phyloP scores from a whole-genome alignment of 2,329 filamentous ascomycete species.

The Tolypocladium ovalisporum region DNA sequence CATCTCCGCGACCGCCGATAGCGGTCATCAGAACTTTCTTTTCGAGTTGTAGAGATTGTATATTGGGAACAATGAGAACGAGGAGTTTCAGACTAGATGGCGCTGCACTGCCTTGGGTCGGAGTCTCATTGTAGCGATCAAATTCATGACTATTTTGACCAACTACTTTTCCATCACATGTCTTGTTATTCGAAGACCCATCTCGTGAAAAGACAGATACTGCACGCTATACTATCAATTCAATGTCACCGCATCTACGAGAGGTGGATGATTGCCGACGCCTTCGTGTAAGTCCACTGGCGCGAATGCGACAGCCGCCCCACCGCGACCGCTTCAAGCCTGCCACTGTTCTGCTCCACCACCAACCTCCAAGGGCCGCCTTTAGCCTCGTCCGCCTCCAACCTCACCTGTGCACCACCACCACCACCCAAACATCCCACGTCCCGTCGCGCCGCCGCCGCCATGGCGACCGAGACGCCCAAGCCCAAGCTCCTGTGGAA shows the following conservation, averaged over 20 bases:
- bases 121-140: neutral
- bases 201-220: no score
- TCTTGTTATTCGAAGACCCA: no score
- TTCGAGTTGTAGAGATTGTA: no score
- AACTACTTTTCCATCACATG: no score
- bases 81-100: no score
- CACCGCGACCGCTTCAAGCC: neutral
- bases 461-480: conserved; percentile 28
- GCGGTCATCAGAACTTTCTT: neutral
- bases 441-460: neutral
- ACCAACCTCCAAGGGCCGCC: neutral
- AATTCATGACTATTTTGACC: neutral
- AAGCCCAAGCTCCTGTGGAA: conserved; percentile 71
- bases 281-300: no score
- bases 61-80: no score
- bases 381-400: neutral
- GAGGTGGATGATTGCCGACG: no score
- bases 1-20: neutral
- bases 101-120: no score
- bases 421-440: neutral
- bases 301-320: neutral
- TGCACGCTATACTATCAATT: no score
- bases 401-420: neutral
- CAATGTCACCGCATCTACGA: no score
- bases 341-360: neutral